phyloP scores from a whole-genome alignment of 1,139 yeast genomes.

The Pichia sp. region DNA sequence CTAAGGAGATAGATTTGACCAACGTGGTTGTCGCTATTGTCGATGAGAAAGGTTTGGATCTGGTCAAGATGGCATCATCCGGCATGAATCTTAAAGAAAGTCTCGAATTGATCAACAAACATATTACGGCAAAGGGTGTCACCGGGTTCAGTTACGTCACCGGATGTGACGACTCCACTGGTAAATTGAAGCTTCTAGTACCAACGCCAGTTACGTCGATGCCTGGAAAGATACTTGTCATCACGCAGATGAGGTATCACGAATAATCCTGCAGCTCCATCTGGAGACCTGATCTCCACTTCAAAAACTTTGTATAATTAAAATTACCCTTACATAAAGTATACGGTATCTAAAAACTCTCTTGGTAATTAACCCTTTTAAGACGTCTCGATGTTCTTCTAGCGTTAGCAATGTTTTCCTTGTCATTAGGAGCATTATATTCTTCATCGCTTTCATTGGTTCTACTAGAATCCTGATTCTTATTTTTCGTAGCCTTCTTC shows the following conservation, averaged over 20 bases:
- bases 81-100: slow-evolving; percentile 7
- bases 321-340: too few relatives aligned
- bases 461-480: slow-evolving; percentile 1
- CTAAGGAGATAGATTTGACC: slow-evolving; percentile 19
- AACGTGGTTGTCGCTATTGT: slow-evolving; percentile 24
- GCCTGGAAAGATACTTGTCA: slow-evolving; percentile 60
- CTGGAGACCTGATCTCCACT: too few relatives aligned
- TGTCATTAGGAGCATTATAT: neutral
- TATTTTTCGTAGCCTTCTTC: neutral
- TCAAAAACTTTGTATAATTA: too few relatives aligned
- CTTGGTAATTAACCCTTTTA: too few relatives aligned
- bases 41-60: slow-evolving; percentile 22
- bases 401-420: slow-evolving; percentile 1
- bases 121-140: slow-evolving; percentile 15
- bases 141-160: slow-evolving; percentile 41
- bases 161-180: slow-evolving; percentile 55
- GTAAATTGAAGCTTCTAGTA: slow-evolving; percentile 63
- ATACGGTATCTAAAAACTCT: too few relatives aligned
- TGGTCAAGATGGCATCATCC: slow-evolving; percentile 9
- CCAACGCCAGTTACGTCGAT: slow-evolving; percentile 73
- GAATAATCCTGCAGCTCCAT: too few relatives aligned
- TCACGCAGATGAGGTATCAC: slow-evolving; percentile 64
- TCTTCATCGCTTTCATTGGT: slow-evolving; percentile 1
- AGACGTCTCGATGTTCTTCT: too few relatives aligned
- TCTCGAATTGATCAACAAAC: slow-evolving; percentile 5